These are phyloP conservation scores for Colletotrichum orchidophilum DNA, from an alignment of 2,329 filamentous ascomycete genomes.

Conservation along the genomic window DNA sequence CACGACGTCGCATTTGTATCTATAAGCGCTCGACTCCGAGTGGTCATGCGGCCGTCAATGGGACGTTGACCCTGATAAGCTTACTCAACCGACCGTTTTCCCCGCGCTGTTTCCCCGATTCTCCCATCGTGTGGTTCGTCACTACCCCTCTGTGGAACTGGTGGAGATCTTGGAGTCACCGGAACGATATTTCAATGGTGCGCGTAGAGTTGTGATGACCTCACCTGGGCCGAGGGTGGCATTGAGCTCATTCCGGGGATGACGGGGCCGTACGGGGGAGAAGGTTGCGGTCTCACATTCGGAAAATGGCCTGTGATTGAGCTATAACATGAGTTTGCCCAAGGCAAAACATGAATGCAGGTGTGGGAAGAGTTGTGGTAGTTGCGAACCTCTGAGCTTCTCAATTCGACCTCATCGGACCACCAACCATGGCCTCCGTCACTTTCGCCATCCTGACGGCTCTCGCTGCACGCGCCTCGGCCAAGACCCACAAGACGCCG, in stretches of 20 bases:
- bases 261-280: slow-evolving; percentile 18
- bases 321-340: background rate
- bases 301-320: background rate
- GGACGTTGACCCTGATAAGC: background rate
- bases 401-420: background rate
- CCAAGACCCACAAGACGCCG: slow-evolving; percentile 37
- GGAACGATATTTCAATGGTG: slow-evolving; percentile 27
- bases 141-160: background rate
- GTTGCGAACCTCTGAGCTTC: background rate
- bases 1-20: slow-evolving; percentile 1
- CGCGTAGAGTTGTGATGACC: slow-evolving; percentile 30
- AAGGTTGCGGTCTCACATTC: background rate
- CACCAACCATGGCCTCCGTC: slow-evolving; percentile 6
- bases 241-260: slow-evolving; percentile 8
- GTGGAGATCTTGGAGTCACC: background rate
- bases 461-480: slow-evolving; percentile 13
- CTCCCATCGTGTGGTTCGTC: background rate
- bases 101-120: background rate
- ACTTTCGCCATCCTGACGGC: slow-evolving; percentile 11
- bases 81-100: background rate
- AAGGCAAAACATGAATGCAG: too few species aligned
- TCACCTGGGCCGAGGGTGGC: slow-evolving; percentile 1
- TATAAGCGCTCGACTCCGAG: slow-evolving; percentile 25
- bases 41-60: background rate
- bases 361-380: background rate